phyloP scores from a whole-genome alignment of 1,284 basidiomycete genomes.

The Malassezia arunalokei region DNA sequence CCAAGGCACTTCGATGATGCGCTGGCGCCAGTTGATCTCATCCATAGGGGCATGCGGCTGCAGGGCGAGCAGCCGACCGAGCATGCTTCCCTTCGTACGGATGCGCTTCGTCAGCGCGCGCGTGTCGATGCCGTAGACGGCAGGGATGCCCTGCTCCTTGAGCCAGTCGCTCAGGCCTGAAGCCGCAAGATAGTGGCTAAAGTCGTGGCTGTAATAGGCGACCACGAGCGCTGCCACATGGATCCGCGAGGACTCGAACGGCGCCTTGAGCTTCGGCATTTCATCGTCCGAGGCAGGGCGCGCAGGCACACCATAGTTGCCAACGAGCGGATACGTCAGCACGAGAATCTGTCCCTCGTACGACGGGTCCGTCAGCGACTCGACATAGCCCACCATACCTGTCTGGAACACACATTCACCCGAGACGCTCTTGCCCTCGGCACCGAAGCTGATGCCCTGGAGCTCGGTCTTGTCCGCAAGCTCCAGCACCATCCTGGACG shows the following conservation, averaged over 20 bases:
- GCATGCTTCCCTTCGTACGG: conserved; percentile 82
- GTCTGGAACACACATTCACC: conserved; percentile 99
- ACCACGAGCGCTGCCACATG: conserved; percentile 85
- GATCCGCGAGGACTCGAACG: conserved; percentile 86
- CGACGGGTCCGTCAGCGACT: conserved; percentile 95
- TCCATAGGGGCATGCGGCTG: conserved; percentile 12
- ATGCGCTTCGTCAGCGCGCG: conserved; percentile 92
- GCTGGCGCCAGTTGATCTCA: conserved; percentile 59
- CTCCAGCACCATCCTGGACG: conserved; percentile 60
- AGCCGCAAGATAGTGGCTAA: conserved; percentile 83
- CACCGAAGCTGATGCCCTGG: conserved; percentile 85
- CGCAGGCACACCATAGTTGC: conserved; percentile 95
- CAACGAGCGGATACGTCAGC: conserved; percentile 89
- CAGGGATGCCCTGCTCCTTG: conserved; percentile 85
- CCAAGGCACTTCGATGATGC: conserved; percentile 71
- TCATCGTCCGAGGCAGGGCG: conserved; percentile 47
- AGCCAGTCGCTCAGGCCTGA: conserved; percentile 85
- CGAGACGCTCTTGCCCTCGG: conserved; percentile 73
- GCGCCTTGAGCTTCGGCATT: conserved; percentile 43
- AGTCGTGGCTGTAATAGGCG: conserved; percentile 78
- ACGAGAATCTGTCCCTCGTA: conserved; percentile 97
- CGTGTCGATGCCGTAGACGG: conserved; percentile 92
- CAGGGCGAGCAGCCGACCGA: conserved; percentile 50
- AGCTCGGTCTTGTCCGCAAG: conserved; percentile 80
- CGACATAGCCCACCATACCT: conserved; percentile 98